Percentiles rank a stretch among this genome's conserved stretches.
These are phyloP conservation scores for Suillus placidus DNA, from an alignment of 768 basidiomycete genomes.

Conservation along the genomic window DNA sequence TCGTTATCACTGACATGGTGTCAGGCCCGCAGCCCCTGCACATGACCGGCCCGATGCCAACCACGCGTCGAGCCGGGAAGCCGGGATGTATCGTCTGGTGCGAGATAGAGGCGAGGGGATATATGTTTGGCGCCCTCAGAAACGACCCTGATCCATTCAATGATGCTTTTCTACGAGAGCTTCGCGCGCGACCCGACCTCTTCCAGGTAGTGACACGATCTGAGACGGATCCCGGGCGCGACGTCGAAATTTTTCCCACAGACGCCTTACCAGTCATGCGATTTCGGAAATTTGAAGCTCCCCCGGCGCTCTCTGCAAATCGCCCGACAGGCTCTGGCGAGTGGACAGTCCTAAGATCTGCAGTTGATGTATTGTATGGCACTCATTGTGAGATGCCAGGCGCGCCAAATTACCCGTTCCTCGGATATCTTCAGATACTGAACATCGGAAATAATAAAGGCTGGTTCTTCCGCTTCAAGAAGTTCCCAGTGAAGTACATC, in stretches of 20 bases:
- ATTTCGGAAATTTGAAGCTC: constrained; percentile 25
- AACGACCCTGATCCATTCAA: constrained; percentile 31
- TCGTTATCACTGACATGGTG: constrained; percentile 25
- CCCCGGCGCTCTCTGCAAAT: constrained; percentile 9
- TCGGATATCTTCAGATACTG: constrained; percentile 15
- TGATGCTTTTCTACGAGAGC: constrained; percentile 29
- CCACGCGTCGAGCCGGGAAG: constrained; percentile 12
- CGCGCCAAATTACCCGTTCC: background rate
- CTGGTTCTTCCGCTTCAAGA: constrained; percentile 35
- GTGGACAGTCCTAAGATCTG: constrained; percentile 21
- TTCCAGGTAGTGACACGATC: constrained; percentile 35
- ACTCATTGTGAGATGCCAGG: background rate
- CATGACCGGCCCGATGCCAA: constrained; percentile 9
- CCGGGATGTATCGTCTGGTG: constrained; percentile 26
- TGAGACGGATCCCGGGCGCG: constrained; percentile 28
- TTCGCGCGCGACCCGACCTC: constrained; percentile 33
- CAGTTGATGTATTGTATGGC: constrained; percentile 27
- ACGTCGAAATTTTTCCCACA: constrained; percentile 25
- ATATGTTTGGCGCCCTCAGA: constrained; percentile 36
- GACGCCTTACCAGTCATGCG: constrained; percentile 18
- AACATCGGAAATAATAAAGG: background rate
- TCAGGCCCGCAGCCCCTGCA: background rate
- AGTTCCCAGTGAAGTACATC: constrained; percentile 36
- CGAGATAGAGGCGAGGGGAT: constrained; percentile 24
- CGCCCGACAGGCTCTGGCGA: constrained; percentile 4